A percentile compares a stretch with the other conserved stretches of the same genome.
These are phyloP conservation scores for Backusella mclennaniae DNA, from an alignment of 192 early-diverging fungal genomes.

Conservation along the genomic window DNA sequence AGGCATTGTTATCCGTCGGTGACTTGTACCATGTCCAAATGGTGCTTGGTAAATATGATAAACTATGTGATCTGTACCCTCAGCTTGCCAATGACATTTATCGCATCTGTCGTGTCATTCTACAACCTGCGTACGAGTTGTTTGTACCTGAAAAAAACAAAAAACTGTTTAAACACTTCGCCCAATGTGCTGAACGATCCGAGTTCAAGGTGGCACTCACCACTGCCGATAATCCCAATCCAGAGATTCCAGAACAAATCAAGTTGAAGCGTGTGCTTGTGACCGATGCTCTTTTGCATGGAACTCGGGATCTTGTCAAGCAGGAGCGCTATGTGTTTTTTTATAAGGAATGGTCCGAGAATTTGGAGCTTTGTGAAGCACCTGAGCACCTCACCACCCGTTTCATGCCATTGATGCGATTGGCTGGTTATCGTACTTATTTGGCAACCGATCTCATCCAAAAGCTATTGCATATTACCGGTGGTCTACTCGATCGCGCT, in stretches of 20 bases:
- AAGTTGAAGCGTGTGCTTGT: slow-evolving; percentile 7
- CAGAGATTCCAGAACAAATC: slow-evolving; percentile 8
- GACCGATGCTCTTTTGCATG: slow-evolving; percentile 6
- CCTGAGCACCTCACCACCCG: slow-evolving; percentile 31
- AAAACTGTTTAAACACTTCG: slow-evolving; percentile 20
- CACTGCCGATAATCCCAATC: background rate
- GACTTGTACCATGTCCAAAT: slow-evolving; percentile 50
- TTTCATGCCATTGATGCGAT: slow-evolving; percentile 38
- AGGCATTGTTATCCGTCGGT: slow-evolving; percentile 64
- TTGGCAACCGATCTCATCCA: slow-evolving; percentile 30
- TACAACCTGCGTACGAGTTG: slow-evolving; percentile 54
- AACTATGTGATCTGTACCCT: slow-evolving; percentile 52
- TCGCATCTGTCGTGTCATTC: slow-evolving; percentile 54
- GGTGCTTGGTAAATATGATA: slow-evolving; percentile 52
- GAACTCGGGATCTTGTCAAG: slow-evolving; percentile 13
- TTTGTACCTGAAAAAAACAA: slow-evolving; percentile 37
- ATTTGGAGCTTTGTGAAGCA: slow-evolving; percentile 35
- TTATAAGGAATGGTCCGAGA: slow-evolving; percentile 55
- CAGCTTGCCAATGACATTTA: slow-evolving; percentile 61
- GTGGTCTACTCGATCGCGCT: slow-evolving; percentile 15
- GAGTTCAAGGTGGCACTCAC: slow-evolving; percentile 11
- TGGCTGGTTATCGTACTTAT: slow-evolving; percentile 43
- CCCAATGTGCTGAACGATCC: slow-evolving; percentile 19
- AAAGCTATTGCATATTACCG: slow-evolving; percentile 15
- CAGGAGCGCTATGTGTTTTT: slow-evolving; percentile 55